Conservation (phyloP, 805 yeast genomes). For the Spathaspora boniae region DNA sequence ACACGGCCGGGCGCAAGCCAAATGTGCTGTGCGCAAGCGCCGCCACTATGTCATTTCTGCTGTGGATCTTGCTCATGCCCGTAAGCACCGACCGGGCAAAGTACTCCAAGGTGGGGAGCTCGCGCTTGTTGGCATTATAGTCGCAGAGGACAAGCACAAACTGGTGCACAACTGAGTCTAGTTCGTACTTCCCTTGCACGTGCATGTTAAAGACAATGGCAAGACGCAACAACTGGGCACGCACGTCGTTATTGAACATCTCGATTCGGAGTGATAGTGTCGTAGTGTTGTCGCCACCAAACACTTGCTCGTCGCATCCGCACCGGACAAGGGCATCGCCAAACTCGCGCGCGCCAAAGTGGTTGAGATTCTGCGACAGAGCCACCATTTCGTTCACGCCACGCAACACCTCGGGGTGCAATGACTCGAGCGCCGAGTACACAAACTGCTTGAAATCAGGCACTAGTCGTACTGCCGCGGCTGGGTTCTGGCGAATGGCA, state of each 20-base stretch:
- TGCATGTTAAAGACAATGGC: conserved; percentile 16
- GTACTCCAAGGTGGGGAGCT: conserved; percentile 10
- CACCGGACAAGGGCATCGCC: no score
- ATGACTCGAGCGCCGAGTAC: no score
- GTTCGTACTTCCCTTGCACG: background rate
- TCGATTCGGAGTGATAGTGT: conserved; percentile 24
- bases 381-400: background rate
- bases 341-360: no score
- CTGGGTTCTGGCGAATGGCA: no score
- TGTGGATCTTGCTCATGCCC: no score
- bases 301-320: no score
- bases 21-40: no score
- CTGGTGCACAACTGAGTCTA: background rate
- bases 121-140: conserved; percentile 23
- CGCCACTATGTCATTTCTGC: no score
- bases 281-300: no score
- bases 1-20: no score
- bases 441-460: no score
- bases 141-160: conserved; percentile 22
- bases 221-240: conserved; percentile 15
- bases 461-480: no score
- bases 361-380: conserved; percentile 1
- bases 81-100: conserved; percentile 17
- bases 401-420: background rate
- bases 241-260: conserved; percentile 16